Base-by-base conservation (phyloP, 2,329 filamentous ascomycete genomes). In the Aspergillus pseudoterreus region DNA sequence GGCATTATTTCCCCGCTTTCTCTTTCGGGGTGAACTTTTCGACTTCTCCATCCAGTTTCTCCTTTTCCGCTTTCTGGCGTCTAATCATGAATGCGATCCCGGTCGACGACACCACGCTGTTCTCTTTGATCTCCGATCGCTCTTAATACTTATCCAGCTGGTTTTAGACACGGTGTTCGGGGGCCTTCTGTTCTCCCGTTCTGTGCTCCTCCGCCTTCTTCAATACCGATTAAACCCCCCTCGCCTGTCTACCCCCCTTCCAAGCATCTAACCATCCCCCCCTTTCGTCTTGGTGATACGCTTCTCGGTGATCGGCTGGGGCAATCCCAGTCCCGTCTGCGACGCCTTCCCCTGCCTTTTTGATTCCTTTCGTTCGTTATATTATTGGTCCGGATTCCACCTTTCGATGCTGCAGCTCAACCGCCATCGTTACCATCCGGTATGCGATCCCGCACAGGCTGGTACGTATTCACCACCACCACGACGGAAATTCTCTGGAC, bases 381-480 rank as follows among this genome's bases (percentile, higher is more conserved):
- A 32, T 39, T 43, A 47, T 49, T 47, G 43, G 32, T 49, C 50
- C 38, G 19, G 38, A 43, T 38, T 43, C 45, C 33, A 38, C 39
- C 45, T 43, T 62, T 57, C 55, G 35, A 65, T 67, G 64, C 61
- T 58, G 57, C 54, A 58, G 56, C 56, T 63, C 53, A 55, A 54
- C 54, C 54, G 56, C 47, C 56, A 33, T 54, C 54, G 54, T 55
- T 59, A 55, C 59, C 54, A 53, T 55, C 59, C 64, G 67, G 64
- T 59, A 73, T 74, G 71, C 70, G 71, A 65, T 74, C 71, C 57
- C 63, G 71, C 63, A 74, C 71, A 61, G 71, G 71, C 60, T 74
- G 71, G 71, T 73, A 58, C 53, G 70, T 68, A 36, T 43, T 47
- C 15, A 36, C 14, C 19, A 39, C 22, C 15, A 6, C 27, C 15